phyloP scores from a whole-genome alignment of 805 yeast species.

The Kazachstania viticola region DNA sequence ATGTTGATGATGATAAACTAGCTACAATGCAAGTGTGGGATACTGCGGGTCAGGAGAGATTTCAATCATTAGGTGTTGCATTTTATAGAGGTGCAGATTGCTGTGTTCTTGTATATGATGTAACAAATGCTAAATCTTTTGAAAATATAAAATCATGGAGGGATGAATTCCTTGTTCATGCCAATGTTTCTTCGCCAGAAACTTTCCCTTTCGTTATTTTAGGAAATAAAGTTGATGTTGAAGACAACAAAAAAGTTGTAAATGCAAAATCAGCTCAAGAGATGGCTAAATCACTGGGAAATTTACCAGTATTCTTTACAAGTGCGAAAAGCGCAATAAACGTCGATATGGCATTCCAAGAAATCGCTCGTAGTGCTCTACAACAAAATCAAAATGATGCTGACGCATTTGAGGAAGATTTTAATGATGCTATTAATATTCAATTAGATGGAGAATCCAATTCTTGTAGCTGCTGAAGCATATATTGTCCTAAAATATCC shows the following conservation, averaged over 20 bases:
- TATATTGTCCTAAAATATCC: no score
- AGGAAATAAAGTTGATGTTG: constrained; percentile 92
- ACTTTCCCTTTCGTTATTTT: constrained; percentile 91
- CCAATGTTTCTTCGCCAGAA: constrained; percentile 86
- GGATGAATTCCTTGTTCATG: constrained; percentile 89
- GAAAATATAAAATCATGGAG: constrained; percentile 86
- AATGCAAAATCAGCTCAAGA: constrained; percentile 49
- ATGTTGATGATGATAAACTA: constrained; percentile 56
- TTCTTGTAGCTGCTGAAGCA: constrained; percentile 58
- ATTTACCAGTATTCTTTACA: constrained; percentile 91
- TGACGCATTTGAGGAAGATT: constrained; percentile 84
- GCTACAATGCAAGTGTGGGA: constrained; percentile 80
- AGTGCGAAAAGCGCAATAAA: constrained; percentile 94
- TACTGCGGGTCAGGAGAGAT: constrained; percentile 97
- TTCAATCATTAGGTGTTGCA: constrained; percentile 93
- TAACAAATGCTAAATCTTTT: constrained; percentile 86
- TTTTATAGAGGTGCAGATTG: constrained; percentile 97
- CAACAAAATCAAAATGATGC: constrained; percentile 68
- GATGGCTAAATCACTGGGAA: constrained; percentile 52
- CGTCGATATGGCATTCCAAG: constrained; percentile 92
- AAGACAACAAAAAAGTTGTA: constrained; percentile 73
- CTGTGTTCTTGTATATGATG: constrained; percentile 92
- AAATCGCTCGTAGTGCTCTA: constrained; percentile 87
- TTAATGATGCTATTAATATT: constrained; percentile 91
- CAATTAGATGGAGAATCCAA: constrained; percentile 74